Percentiles rank a stretch among this genome's conserved stretches.
Conservation (phyloP, 139 green algal species). For the Chlorella sp. region DNA sequence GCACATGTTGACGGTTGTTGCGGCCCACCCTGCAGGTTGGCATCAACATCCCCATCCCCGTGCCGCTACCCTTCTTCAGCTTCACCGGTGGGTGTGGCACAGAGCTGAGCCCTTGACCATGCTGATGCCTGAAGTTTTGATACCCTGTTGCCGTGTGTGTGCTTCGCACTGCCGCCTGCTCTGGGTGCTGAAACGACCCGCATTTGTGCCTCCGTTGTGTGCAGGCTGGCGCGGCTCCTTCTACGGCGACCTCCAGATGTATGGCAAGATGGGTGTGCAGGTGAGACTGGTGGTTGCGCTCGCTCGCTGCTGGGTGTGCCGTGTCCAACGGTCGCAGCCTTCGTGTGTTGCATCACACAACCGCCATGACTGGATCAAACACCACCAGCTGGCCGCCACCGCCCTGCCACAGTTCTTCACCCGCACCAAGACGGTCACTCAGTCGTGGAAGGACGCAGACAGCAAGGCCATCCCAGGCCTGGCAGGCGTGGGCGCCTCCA, state of each 20-base stretch:
- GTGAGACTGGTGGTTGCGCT: too few relatives aligned
- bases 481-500: conserved; percentile 48
- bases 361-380: too few relatives aligned
- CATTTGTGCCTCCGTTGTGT: neutral
- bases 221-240: conserved; percentile 90
- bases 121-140: too few relatives aligned
- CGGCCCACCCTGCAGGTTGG: conserved; percentile 68
- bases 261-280: conserved; percentile 29
- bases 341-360: too few relatives aligned
- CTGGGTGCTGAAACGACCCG: neutral
- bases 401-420: conserved; percentile 85
- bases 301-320: too few relatives aligned
- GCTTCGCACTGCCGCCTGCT: too few relatives aligned
- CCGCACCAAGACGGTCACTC: conserved; percentile 94
- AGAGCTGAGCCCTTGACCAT: too few relatives aligned
- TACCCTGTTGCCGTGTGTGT: too few relatives aligned
- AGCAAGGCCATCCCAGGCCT: conserved; percentile 45
- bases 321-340: too few relatives aligned
- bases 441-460: conserved; percentile 72
- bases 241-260: conserved; percentile 88
- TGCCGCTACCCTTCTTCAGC: conserved; percentile 96
- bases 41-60: conserved; percentile 97
- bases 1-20: too few relatives aligned
- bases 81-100: conserved; percentile 82
- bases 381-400: too few relatives aligned